These are phyloP conservation scores for Colletotrichum musicola DNA, from an alignment of 2,329 filamentous ascomycete species.

Conservation along the genomic window DNA sequence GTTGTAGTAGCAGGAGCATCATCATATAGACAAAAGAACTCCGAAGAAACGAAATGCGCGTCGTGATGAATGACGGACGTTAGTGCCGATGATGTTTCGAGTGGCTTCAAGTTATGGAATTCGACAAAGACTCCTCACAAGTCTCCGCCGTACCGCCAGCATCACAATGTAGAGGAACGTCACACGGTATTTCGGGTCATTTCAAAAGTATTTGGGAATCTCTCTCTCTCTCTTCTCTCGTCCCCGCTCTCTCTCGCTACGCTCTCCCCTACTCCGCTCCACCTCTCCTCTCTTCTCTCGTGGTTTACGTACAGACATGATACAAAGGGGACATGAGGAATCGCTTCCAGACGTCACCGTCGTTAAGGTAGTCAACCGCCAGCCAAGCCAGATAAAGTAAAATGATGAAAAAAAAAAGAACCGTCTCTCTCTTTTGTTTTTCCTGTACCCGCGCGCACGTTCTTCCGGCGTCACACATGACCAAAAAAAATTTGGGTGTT, in stretches of 20 bases:
- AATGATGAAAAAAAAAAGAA: neutral
- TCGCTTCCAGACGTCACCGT: conserved; percentile 35
- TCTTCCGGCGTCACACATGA: conserved; percentile 35
- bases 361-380: conserved; percentile 16
- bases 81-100: too few species aligned
- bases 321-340: conserved; percentile 36
- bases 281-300: conserved; percentile 10
- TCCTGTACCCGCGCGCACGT: conserved; percentile 19
- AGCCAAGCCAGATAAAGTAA: conserved; percentile 17
- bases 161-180: too few species aligned
- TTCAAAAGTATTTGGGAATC: neutral
- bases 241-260: neutral
- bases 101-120: too few species aligned
- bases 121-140: neutral
- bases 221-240: conserved; percentile 1
- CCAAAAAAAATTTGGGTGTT: conserved; percentile 14
- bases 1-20: neutral
- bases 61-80: too few species aligned
- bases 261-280: neutral
- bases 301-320: conserved; percentile 39
- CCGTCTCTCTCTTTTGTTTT: conserved; percentile 12
- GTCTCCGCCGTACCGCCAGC: too few species aligned
- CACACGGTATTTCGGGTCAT: too few species aligned
- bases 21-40: conserved; percentile 17
- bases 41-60: neutral